Percentiles rank a stretch among this genome's conserved stretches.
Conservation (phyloP, 2,329 filamentous ascomycete genomes). For the Sclerotinia nivalis region DNA sequence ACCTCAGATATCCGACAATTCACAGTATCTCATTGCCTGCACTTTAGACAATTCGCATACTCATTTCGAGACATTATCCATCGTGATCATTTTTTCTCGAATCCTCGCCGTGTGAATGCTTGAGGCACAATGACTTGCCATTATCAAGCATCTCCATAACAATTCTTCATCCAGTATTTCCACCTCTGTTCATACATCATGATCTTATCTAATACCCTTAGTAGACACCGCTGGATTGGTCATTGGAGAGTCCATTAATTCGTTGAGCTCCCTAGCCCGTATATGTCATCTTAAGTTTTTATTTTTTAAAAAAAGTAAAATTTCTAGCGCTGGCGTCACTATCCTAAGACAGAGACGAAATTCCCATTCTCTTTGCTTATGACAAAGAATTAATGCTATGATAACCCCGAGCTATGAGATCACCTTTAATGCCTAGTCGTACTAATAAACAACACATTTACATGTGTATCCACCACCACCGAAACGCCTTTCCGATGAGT, state of each 20-base stretch:
- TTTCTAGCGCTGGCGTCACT: constrained; percentile 23
- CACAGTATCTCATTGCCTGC: background rate
- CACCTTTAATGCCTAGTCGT: background rate
- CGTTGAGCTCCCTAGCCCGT: background rate
- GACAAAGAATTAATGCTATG: constrained; percentile 23
- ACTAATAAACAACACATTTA: constrained; percentile 18
- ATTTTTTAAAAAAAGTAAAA: background rate
- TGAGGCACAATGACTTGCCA: background rate
- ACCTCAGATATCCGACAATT: background rate
- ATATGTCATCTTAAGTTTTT: background rate
- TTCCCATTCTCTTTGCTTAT: background rate
- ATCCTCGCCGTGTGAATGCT: background rate
- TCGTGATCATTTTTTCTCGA: background rate
- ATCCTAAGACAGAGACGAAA: constrained; percentile 19
- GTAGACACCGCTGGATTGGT: background rate
- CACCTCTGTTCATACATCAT: background rate
- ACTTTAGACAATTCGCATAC: no score
- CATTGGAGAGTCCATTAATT: background rate
- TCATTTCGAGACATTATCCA: background rate
- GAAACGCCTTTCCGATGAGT: constrained; percentile 29
- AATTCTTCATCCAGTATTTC: background rate
- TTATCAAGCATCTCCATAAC: background rate
- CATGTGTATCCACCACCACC: constrained; percentile 19
- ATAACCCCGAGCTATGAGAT: background rate
- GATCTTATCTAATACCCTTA: background rate